Base-by-base conservation (phyloP, 306 rosid genomes). In the Crataegus laevigata region DNA sequence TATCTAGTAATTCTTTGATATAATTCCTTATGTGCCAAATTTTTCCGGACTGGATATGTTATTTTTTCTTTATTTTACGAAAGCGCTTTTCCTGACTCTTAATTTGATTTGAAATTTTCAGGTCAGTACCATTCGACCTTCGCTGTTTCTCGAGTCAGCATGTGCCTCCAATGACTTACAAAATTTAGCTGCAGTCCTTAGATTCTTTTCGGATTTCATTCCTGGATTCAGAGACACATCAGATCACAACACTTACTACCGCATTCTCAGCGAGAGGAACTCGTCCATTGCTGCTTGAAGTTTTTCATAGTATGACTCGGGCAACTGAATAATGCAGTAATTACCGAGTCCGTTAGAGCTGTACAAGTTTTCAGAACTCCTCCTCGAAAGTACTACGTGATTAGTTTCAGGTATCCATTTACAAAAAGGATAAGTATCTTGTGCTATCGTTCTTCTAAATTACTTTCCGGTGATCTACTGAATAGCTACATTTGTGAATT, bases 141-240 rank as follows among this genome's bases (percentile, higher is more conserved):
- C 97, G n/a, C 75, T 92, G 89, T 96, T 92, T 88, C 96, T 92
- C 19, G 92, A 96, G 82, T 91, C 91, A 6, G 97, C 98, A 68
- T 85, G 84, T 68, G 82, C 83, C 40, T 88, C 93, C 52, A 88
- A 73, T 14, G 88, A 96, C 82, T 75, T 92, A 3, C 93, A 89
- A 81, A 89, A 85, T 84, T 86, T 92, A 60, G 91, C 98, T 74
- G 91, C 99, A 38, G 96, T 92, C 80, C 81, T 92, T 67, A 90
- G 97, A 77, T 96, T 96, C 89, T 85, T 89, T 38, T 68, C 90
- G 38, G 97, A 96, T 81, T 96, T 90, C 52, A 86, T 82, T 62
- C 98, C 99, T 68, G 89, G 87, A 57, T 90, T 92, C 86, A 83
- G 76, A 82, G 76, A 78, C 79, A 88, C 92, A 60, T 72, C 87